Evolutionary conservation across 1,284 basidiomycete genomes (phyloP), one percentile per base, ranked within the genome.

Genomic region (Lentinula novae-zelandiae): DNA sequence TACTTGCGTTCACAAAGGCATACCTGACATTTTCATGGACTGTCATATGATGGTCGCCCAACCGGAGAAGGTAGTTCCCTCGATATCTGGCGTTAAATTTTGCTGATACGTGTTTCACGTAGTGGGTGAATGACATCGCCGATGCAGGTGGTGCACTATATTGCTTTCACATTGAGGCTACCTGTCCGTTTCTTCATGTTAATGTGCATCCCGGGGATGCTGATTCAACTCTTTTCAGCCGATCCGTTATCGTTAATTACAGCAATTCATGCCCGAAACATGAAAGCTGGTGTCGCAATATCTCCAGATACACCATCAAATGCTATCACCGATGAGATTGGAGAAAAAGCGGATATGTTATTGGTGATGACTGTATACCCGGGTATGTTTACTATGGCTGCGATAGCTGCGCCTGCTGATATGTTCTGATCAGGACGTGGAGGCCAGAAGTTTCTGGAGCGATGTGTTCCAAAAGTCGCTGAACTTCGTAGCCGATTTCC

Each of bases 31-130:
- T 67, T 99, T 96, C 78, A 99, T 99, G 96, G 97, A 99, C 76
- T 98, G 96, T 76, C 97, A 99, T 77, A 99, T 99, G 97, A 99
- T 99, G 97, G 97, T 99, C 15, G 77, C 95, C 0, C 82, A 98
- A 64, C 97, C 97, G 2, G 91, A 92, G 68, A 89, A 90, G 82
- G 95, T 93, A 68, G 22, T 36, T 48, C 49, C 55, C 15, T 50
- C 36, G 9, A 17, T 5, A 20, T 5, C 22, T 2, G 51, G 51
- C 22, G 48, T 44, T 57, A n/a, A 46, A 46, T 20, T 27, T 20
- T 1, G 40, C 12, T 46, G 12, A 46, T 22, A 20, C 44, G 53
- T 10, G 63, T 60, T 27, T 33, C 12, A 56, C n/a, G 7, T 69
- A 98, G 91, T 99, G 97, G 97, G 93, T 99, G 42, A 81, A 95